Evolutionary conservation across 108 stramenopile genomes (phyloP).

Genomic region (Pelagomonas calceolata): DNA sequence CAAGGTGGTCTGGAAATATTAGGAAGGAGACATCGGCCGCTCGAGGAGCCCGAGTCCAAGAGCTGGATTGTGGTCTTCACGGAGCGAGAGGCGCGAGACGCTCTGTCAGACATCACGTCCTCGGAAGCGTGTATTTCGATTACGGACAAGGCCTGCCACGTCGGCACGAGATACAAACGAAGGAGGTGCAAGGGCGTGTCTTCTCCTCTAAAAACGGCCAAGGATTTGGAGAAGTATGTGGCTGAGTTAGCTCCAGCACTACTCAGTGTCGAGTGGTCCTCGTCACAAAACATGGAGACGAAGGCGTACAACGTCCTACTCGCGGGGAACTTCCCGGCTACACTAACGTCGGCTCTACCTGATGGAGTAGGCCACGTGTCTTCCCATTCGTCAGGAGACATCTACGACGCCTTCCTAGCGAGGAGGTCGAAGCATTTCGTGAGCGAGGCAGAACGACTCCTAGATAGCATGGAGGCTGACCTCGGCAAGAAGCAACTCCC

Average conservation of each 20-base stretch:
- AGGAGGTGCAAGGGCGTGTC: not conserved
- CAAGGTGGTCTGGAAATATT: not conserved
- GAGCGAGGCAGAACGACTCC: not conserved
- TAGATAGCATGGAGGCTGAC: not conserved
- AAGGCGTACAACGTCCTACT: not conserved
- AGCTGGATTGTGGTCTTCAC: not conserved
- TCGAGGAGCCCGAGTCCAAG: not conserved
- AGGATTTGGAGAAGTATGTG: not conserved
- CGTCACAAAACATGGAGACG: too few species aligned
- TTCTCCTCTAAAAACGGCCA: not conserved
- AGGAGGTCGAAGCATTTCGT: not conserved
- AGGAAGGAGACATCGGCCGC: not conserved
- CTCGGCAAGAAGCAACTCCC: not conserved
- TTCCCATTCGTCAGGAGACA: not conserved
- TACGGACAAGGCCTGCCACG: not conserved
- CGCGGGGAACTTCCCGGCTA: not conserved
- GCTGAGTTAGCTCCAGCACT: not conserved
- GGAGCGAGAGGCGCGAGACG: not conserved
- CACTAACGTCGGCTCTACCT: not conserved
- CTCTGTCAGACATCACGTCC: not conserved
- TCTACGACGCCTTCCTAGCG: slow-evolving; percentile 5
- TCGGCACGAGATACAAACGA: slow-evolving; percentile 2
- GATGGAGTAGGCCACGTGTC: not conserved
- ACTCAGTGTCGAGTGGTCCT: not conserved
- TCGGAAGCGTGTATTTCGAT: not conserved